Evolutionary conservation across 2,329 filamentous ascomycete species (phyloP).

Genomic region (Sporothrix variecibatus): DNA sequence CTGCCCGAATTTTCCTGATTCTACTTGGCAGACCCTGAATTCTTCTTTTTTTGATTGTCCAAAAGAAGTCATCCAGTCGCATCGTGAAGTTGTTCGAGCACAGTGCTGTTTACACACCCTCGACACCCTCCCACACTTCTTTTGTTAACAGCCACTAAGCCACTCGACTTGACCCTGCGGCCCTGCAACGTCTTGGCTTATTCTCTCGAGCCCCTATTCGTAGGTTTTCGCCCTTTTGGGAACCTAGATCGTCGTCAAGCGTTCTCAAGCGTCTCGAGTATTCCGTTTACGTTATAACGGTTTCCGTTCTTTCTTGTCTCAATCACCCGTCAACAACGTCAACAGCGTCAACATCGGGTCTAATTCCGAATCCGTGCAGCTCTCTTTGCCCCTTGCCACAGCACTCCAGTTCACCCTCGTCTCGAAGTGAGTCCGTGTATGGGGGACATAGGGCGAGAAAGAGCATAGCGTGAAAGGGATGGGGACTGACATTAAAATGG

Average conservation of each 20-base stretch:
- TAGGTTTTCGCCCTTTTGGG: neutral
- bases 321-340: no score
- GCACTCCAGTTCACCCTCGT: no score
- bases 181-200: neutral
- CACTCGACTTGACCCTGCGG: no score
- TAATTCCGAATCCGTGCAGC: conserved; percentile 12
- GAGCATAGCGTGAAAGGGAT: neutral
- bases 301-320: neutral
- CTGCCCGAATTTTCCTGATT: neutral
- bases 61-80: neutral
- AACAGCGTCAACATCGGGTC: neutral
- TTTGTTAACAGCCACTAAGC: no score
- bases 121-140: neutral
- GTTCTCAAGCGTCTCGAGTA: neutral
- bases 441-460: neutral
- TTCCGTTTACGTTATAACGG: neutral
- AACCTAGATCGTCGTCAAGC: neutral
- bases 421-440: neutral
- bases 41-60: neutral
- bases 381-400: neutral
- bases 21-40: neutral
- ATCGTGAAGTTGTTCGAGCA: neutral
- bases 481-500: neutral
- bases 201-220: neutral
- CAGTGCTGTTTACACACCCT: neutral